These are phyloP conservation scores for Cucurbita moschata DNA, from an alignment of 306 rosid species.

Conservation along the genomic window DNA sequence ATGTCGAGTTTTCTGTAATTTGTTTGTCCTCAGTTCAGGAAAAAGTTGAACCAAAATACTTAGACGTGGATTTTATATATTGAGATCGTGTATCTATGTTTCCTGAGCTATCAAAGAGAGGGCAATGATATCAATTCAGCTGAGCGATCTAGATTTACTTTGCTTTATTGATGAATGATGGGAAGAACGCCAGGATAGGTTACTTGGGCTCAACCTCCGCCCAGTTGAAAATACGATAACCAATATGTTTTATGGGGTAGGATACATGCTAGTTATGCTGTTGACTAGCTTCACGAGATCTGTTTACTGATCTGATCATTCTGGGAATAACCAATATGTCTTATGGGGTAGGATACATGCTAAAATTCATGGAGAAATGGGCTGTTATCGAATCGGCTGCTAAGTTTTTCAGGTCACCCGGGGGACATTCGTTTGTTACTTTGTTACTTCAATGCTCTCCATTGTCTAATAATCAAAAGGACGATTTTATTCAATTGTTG, in stretches of 20 bases:
- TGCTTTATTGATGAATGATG: background rate
- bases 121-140: background rate
- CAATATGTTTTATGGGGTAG: background rate
- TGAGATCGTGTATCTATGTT: background rate
- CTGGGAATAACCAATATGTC: too few relatives aligned
- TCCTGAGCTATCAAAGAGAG: background rate
- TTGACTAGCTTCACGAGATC: background rate
- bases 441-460: background rate
- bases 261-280: background rate
- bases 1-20: background rate
- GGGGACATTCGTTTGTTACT: background rate
- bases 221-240: background rate
- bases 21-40: background rate
- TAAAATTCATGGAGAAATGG: background rate
- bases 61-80: background rate
- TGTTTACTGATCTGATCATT: background rate
- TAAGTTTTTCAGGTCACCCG: background rate
- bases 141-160: background rate
- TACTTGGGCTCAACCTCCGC: background rate
- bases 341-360: background rate
- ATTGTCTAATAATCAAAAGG: conserved; percentile 18
- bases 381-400: background rate
- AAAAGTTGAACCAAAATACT: background rate
- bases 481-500: background rate
- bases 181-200: background rate